Base-by-base conservation (phyloP, 116 monocot species). In the Phalaenopsis hybrid region DNA sequence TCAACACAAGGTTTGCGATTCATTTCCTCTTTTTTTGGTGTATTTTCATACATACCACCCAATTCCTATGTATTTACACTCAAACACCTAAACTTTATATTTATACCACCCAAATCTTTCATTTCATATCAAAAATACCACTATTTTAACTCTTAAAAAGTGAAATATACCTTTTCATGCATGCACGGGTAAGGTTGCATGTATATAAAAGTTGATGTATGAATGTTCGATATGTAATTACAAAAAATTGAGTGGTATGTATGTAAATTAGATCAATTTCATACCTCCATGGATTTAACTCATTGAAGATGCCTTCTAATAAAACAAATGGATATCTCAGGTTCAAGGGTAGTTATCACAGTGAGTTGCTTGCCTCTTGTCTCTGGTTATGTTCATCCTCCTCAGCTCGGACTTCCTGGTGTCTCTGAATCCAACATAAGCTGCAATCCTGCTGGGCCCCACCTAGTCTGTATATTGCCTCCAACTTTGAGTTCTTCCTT, bases 331-430 rank as follows among this genome's bases (percentile, higher is more conserved):
- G 4, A 57, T 57, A 51, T 81, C 75, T 43, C 88, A 99, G 99
- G 99, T 79, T 95, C 99, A 51, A 92, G 92, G 81, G 85, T 90
- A 37, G 85, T 87, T 23, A 85, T 99, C 55, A 80, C 86, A 31
- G 87, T 99, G 59, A 87, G 88, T 2, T 95, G 93, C 79, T 87
- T 99, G 82, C 95, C 95, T 10, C 84, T 99, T 17, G 87, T 91
- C 48, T 91, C 99, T 10, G 95, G 95, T 68, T 94, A 95, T 79
- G 91, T 99, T n/a, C 92, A 87, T 34, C 99, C 95, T 18, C 99
- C 95, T 0, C 92, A 94, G 28, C 88, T 99, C 6, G 90, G 84
- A 0, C 84, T 99, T 51, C 95, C 95, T 0, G 89, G 84, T 74
- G 86, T 94, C 6, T 87, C 83, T 9, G 88, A 92, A 51, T 87